phyloP scores from a whole-genome alignment of 208 protist species.

The Leishmania tarentolae region DNA sequence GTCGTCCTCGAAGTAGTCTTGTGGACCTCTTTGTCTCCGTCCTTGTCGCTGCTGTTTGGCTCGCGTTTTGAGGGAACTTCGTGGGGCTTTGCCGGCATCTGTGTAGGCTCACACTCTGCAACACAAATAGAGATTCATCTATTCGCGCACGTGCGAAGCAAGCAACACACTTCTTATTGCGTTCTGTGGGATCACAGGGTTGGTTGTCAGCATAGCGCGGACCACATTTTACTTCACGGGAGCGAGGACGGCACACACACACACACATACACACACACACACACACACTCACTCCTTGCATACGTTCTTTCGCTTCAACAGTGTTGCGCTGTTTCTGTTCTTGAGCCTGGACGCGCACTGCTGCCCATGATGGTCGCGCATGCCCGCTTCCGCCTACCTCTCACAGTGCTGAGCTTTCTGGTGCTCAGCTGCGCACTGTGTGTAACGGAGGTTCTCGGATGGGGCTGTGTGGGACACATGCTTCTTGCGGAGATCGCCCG shows the following conservation, averaged over 20 bases:
- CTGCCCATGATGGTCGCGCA: neutral
- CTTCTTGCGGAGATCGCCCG: conserved; percentile 78
- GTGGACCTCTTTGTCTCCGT: neutral
- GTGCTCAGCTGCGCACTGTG: conserved; percentile 20
- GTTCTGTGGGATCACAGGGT: neutral
- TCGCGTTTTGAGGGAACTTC: no score
- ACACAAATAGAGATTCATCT: no score
- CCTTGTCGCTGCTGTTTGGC: neutral
- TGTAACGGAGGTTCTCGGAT: conserved; percentile 38
- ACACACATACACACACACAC: neutral
- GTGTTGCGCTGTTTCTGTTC: neutral
- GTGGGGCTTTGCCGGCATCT: neutral
- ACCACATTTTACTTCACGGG: neutral
- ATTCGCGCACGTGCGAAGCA: neutral
- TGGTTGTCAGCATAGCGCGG: neutral
- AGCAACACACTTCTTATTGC: neutral
- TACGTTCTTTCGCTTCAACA: neutral
- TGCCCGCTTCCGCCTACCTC: neutral
- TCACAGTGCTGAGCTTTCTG: neutral
- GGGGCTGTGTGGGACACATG: conserved; percentile 89
- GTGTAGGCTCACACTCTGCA: neutral
- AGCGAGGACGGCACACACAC: neutral
- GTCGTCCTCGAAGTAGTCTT: neutral
- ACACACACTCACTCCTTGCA: neutral
- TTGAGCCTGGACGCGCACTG: neutral